phyloP scores from a whole-genome alignment of 139 green algal genomes.

The Chlamydomonas eustigma region DNA sequence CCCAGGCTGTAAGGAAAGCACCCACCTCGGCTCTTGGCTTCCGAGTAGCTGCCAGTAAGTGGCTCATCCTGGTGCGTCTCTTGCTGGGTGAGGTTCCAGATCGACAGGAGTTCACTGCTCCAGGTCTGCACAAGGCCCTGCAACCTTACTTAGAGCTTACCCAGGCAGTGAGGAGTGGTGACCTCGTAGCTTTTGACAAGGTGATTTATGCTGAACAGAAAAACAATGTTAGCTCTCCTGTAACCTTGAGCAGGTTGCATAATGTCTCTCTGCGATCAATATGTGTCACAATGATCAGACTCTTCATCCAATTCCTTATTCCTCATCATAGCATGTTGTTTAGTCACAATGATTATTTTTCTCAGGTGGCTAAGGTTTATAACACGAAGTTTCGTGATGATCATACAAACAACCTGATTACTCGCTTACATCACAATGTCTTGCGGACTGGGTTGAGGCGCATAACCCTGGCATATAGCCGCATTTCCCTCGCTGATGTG shows the following conservation, averaged over 20 bases:
- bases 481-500: conserved; percentile 87
- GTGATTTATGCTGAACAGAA: conserved; percentile 13
- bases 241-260: too few species aligned
- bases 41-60: conserved; percentile 81
- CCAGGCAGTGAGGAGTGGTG: conserved; percentile 75
- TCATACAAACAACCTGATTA: conserved; percentile 81
- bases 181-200: conserved; percentile 77
- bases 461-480: conserved; percentile 91
- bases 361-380: conserved; percentile 61
- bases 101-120: conserved; percentile 71
- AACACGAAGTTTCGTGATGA: conserved; percentile 66
- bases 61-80: conserved; percentile 86
- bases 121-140: conserved; percentile 62
- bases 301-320: too few species aligned
- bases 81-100: conserved; percentile 97
- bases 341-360: too few species aligned
- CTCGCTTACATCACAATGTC: conserved; percentile 92
- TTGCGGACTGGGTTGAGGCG: conserved; percentile 89
- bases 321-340: too few species aligned
- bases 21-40: conserved; percentile 78
- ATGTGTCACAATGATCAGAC: too few species aligned
- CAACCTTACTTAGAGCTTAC: conserved; percentile 89
- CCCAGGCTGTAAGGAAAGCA: conserved; percentile 54
- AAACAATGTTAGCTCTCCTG: too few species aligned
- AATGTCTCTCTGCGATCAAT: too few species aligned